These are phyloP conservation scores for Vachellia pachyceras DNA, from an alignment of 306 rosid species.

Conservation along the genomic window DNA sequence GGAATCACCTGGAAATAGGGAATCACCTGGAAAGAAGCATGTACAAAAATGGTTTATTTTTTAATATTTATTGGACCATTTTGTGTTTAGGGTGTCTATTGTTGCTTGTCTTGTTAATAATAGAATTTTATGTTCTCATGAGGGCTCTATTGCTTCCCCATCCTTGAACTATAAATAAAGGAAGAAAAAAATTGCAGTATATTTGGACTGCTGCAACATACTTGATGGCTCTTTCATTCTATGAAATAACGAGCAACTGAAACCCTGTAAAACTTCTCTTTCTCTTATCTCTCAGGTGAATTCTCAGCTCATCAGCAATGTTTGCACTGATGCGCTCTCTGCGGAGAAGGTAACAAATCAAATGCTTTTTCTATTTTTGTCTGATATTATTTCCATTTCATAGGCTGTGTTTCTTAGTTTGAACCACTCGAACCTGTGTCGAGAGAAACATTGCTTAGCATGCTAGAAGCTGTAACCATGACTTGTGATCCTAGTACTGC, in stretches of 20 bases:
- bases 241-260: slow-evolving; percentile 34
- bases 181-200: background rate
- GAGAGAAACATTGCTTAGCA: background rate
- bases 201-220: background rate
- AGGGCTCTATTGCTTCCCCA: background rate
- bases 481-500: background rate
- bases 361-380: background rate
- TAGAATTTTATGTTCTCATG: background rate
- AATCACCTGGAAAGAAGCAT: background rate
- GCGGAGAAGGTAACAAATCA: slow-evolving; percentile 83
- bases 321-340: slow-evolving; percentile 58
- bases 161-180: background rate
- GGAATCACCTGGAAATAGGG: background rate
- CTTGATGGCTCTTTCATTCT: slow-evolving; percentile 15
- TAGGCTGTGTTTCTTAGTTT: background rate
- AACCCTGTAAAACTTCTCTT: slow-evolving; percentile 15
- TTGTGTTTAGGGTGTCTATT: background rate
- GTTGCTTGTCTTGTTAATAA: background rate
- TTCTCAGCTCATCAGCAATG: slow-evolving; percentile 98
- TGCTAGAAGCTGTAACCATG: background rate
- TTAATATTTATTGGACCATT: background rate
- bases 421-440: background rate
- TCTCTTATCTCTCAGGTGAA: slow-evolving; percentile 69
- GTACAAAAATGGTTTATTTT: background rate
- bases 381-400: background rate